Base-by-base conservation (phyloP, 345 rosid genomes). In the Aegle marmelos region DNA sequence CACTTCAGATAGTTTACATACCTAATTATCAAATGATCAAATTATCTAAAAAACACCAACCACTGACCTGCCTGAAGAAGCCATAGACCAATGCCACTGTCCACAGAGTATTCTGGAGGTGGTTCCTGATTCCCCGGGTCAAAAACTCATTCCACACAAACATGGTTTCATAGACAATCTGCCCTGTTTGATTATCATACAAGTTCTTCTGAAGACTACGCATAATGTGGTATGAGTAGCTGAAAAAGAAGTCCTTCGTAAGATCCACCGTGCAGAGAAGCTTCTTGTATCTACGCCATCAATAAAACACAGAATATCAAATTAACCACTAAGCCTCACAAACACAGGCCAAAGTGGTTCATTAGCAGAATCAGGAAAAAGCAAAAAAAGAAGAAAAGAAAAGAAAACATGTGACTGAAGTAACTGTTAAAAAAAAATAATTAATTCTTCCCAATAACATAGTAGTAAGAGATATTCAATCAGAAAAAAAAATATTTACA, bases 71-170 rank as follows among this genome's bases (percentile, higher is more conserved):
- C 84, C 90, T 91, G 84, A 97, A 97, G 85, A 89, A 97, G 65
- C 99, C 99, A 86, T 97, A 86, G 48, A 97, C 99, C 86, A 97
- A 81, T 69, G 99, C 96, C 75, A 97, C 98, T 9, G 99, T 97
- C 99, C 99, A 97, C 30, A 89, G 62, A 27, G 98, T 97, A 81
- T 92, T 94, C 78, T 85, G 92, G 80, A 97, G 98, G 81, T 90
- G 97, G 79, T 88, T 89, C 76, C 98, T 92, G 71, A 94, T 88
- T 48, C 89, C 99, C 83, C 91, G 91, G 57, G 99, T 94, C 88
- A 97, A 82, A 85, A 93, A 97, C 84, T 93, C 98, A 77, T 94
- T 97, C 99, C 99, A 97, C 67, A 97, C 99, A 71, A 97, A 97
- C 98, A 97, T 97, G 75, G 97, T 94, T 70, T 91, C 93, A 73